These are phyloP conservation scores for Aspergillus avenaceus DNA, from an alignment of 495 filamentous ascomycete species.

Conservation along the genomic window DNA sequence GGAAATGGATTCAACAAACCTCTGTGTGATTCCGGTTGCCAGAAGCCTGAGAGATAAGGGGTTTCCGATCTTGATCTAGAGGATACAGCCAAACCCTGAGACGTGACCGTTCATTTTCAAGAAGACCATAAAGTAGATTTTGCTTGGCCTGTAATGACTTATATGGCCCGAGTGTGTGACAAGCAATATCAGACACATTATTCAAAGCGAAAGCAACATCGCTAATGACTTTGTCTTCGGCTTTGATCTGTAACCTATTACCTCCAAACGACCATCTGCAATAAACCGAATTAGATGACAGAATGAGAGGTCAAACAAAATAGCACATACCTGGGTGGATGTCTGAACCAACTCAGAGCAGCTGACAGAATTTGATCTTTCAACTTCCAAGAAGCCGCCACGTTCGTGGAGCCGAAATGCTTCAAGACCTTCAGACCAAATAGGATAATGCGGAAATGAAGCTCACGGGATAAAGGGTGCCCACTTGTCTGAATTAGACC, in stretches of 20 bases:
- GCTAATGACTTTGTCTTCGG: conserved; percentile 75
- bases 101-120: conserved; percentile 81
- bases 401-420: conserved; percentile 59
- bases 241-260: conserved; percentile 87
- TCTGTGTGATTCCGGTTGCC: conserved; percentile 30
- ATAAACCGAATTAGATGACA: conserved; percentile 14
- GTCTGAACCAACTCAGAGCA: conserved; percentile 81
- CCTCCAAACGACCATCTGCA: conserved; percentile 88
- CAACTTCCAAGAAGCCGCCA: conserved; percentile 62
- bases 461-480: conserved; percentile 86
- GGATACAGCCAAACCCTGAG: conserved; percentile 89
- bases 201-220: conserved; percentile 68
- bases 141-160: conserved; percentile 74
- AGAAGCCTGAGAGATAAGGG: conserved; percentile 39
- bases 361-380: conserved; percentile 87
- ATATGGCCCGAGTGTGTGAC: conserved; percentile 47
- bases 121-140: conserved; percentile 67
- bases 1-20: conserved; percentile 14
- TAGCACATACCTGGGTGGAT: conserved; percentile 56
- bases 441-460: conserved; percentile 81
- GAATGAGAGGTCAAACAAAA: not conserved
- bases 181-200: conserved; percentile 51
- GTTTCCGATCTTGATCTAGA: conserved; percentile 62
- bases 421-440: conserved; percentile 74
- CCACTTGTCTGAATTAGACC: conserved; percentile 63